Evolutionary conservation across 176 grass and related monocot species (phyloP), one percentile per base, ranked within the genome.

Genomic region (Zoysia pacifica): DNA sequence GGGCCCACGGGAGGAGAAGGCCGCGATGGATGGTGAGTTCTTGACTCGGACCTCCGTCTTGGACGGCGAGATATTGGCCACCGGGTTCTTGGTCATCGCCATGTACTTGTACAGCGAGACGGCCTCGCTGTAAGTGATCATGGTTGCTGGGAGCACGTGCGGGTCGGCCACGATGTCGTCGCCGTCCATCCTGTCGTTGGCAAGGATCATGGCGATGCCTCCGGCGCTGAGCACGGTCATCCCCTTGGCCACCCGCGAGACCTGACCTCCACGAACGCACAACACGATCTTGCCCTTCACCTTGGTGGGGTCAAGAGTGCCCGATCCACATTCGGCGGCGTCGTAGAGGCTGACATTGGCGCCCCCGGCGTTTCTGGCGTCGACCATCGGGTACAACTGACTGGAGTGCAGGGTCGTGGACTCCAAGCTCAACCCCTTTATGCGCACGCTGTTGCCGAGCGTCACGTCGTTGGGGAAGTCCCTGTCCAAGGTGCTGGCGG

Each of bases 401-500:
- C 6, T 1, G 1, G 72, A 37, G 43, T 65, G 87, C 37, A 89
- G 38, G 36, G 67, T 20, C 6, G 72, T 40, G 12, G 78, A 44
- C 78, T 89, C 87, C 0, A 89, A 28, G 78, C 87, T 89, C 43
- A 65, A 65, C 5, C 87, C 87, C 73, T 43, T 89, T n/a, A 85
- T 58, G 9, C 19, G 67, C 36, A 6, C 44, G 72, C 14, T 81
- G 66, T 89, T 89, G 58, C 86, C 84, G 4, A 98, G 92, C 46
- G 74, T 91, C 72, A 98, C 8, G 11, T 65, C 73, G 78, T 90
- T 82, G 39, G 74, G 77, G 62, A 98, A 93, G 47, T 88, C 80
- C 43, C 95, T 62, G 84, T 98, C 95, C 6, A 93, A 65, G 36
- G 95, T 93, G 81, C 85, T 93, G 16, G 95, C 95, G 6, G 69